Conservation (phyloP, 768 basidiomycete genomes). For the Leccinum longicurvipes region DNA sequence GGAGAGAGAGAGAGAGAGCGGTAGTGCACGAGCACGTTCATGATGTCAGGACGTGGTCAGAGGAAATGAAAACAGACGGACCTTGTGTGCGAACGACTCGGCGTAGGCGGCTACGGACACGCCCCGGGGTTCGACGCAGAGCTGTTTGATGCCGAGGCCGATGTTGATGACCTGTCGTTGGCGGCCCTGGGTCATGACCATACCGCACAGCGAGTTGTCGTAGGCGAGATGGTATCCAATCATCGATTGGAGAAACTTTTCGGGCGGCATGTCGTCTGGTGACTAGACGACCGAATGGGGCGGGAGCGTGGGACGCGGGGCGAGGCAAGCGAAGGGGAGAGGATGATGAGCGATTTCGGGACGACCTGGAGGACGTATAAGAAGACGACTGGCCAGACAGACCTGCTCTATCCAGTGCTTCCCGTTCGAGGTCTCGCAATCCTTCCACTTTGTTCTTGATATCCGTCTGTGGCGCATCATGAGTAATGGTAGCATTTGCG, state of each 20-base stretch:
- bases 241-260: slow-evolving; percentile 65
- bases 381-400: slow-evolving; percentile 12
- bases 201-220: slow-evolving; percentile 70
- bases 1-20: too few species aligned
- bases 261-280: slow-evolving; percentile 58
- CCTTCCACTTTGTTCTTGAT: slow-evolving; percentile 71
- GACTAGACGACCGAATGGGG: slow-evolving; percentile 32
- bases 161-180: slow-evolving; percentile 76
- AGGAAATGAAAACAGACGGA: slow-evolving; percentile 28
- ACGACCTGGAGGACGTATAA: neutral
- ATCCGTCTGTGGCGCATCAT: slow-evolving; percentile 86
- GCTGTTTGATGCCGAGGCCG: slow-evolving; percentile 73
- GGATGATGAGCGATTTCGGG: slow-evolving; percentile 1
- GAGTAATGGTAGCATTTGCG: slow-evolving; percentile 71
- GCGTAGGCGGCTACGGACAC: slow-evolving; percentile 60
- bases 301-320: neutral
- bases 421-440: slow-evolving; percentile 54
- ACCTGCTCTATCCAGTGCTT: slow-evolving; percentile 87
- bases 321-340: neutral
- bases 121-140: slow-evolving; percentile 59
- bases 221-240: slow-evolving; percentile 76
- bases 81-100: slow-evolving; percentile 75
- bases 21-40: too few species aligned
- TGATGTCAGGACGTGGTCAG: neutral
- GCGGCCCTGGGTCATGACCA: slow-evolving; percentile 81